Evolutionary conservation across 306 rosid species (phyloP), one percentile per base, ranked within the genome.

Genomic region (Senna siamea): DNA sequence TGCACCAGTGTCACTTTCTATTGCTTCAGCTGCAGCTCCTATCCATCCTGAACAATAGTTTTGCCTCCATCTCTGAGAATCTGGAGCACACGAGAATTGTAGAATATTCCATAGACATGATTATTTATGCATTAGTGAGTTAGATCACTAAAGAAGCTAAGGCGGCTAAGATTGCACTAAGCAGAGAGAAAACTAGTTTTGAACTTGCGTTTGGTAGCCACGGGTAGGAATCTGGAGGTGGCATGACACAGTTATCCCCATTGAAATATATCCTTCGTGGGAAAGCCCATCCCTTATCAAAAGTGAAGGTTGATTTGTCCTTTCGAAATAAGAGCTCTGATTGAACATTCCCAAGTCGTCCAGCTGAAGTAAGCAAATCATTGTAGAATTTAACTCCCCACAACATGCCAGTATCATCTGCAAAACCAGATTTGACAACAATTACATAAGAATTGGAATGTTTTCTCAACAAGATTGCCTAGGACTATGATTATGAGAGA

Each of bases 271-370:
- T 73, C 38, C 93, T 88, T 57, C 90, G 79, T 14, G 93, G 93
- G 74, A 88, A 86, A 75, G 90, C 93, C 93, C 93, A 88, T 43
- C 93, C 93, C 77, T 88, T 88, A 44, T 84, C 93, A 8, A 86
- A 86, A 53, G 90, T 86, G 72, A 88, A 88, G 23, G 87, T 84
- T 34, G 84, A 79, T 40, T 60, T 15, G 61, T 88, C 93, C 70
- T 88, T 86, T 67, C 78, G 78, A 70, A 88, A 82, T 58, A 88
- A 86, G 75, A 88, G 90, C 79, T 88, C 93, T 5, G 89, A 84
- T 65, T 88, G 93, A 73, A 79, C 93, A 73, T 88, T 88, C 57
- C 90, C 93, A 26, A 77, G 80, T 9, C 87, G 87, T 34, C 93
- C 93, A 28, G 93, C 93, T 80, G 83, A 62, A 30, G 37, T 22